phyloP scores from a whole-genome alignment of 2,329 filamentous ascomycete genomes.

The Biscogniauxia sp. region DNA sequence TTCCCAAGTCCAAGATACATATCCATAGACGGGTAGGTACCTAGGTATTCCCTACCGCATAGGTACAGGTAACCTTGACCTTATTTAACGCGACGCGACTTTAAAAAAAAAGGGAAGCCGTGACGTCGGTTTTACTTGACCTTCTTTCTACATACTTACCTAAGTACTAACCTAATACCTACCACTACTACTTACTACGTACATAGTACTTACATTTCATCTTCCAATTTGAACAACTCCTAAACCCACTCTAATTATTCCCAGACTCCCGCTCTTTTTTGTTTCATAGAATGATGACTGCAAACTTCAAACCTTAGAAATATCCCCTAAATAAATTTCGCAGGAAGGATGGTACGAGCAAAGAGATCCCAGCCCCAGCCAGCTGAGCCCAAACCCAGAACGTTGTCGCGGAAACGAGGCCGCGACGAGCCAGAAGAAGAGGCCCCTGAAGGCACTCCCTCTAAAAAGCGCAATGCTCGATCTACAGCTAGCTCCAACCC shows the following conservation, averaged over 20 bases:
- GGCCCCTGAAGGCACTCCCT: conserved; percentile 12
- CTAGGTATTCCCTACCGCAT: too few relatives aligned
- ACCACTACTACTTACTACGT: too few relatives aligned
- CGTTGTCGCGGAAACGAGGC: conserved; percentile 23
- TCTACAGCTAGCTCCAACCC: not conserved
- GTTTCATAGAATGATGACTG: not conserved
- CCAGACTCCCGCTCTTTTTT: not conserved
- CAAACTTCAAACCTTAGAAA: not conserved
- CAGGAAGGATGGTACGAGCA: conserved; percentile 23
- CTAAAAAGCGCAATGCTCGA: conserved; percentile 17
- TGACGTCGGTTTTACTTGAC: not conserved
- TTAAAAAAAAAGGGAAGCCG: not conserved
- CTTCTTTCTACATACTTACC: not conserved
- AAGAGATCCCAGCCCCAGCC: conserved; percentile 19
- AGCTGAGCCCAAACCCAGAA: conserved; percentile 11
- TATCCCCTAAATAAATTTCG: not conserved
- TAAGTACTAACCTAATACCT: too few relatives aligned
- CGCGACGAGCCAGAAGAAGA: conserved; percentile 19
- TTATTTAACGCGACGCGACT: not conserved
- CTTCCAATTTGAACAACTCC: too few relatives aligned
- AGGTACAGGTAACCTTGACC: not conserved
- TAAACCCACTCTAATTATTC: not conserved
- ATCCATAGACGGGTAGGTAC: too few relatives aligned
- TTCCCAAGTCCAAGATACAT: too few relatives aligned
- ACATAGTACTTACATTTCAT: too few relatives aligned